phyloP scores from a whole-genome alignment of 1,284 basidiomycete genomes.

The Austroboletus olivaceoglutinosus region DNA sequence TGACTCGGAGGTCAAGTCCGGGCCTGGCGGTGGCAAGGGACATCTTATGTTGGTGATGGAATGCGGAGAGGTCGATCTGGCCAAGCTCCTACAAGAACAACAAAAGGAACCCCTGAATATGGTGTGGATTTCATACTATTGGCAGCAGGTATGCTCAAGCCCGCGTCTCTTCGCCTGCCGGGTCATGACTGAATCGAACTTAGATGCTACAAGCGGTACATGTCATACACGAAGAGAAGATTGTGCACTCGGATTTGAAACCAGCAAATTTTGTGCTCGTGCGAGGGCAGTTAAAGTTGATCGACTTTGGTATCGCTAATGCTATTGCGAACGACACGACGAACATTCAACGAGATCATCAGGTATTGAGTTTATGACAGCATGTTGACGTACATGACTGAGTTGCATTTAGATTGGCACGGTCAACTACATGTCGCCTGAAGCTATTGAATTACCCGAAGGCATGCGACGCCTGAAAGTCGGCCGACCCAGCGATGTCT shows the following conservation, averaged over 20 bases:
- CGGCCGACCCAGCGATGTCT: conserved; percentile 88
- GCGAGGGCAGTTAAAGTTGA: conserved; percentile 88
- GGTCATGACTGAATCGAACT: conserved; percentile 3
- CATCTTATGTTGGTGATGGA: conserved; percentile 87
- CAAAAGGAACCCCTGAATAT: conserved; percentile 81
- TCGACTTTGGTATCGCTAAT: conserved; percentile 97
- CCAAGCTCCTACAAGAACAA: conserved; percentile 78
- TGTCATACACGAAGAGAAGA: conserved; percentile 93
- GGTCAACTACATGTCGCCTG: conserved; percentile 95
- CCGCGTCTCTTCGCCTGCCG: not conserved
- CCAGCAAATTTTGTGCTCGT: conserved; percentile 96
- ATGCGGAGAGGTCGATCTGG: conserved; percentile 88
- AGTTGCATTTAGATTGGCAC: conserved; percentile 70
- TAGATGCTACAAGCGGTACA: conserved; percentile 96
- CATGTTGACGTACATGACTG: conserved; percentile 3
- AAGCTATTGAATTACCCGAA: conserved; percentile 82
- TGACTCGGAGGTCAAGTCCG: conserved; percentile 77
- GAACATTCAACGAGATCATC: conserved; percentile 92
- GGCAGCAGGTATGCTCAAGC: conserved; percentile 75
- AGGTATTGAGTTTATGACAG: conserved; percentile 47
- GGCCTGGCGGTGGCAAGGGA: conserved; percentile 63
- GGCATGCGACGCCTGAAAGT: conserved; percentile 79
- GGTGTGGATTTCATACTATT: conserved; percentile 91
- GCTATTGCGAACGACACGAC: conserved; percentile 97
- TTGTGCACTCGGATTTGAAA: conserved; percentile 95